Evolutionary conservation across 768 basidiomycete species (phyloP).

Genomic region (Tylopilus vinaceipallidus): DNA sequence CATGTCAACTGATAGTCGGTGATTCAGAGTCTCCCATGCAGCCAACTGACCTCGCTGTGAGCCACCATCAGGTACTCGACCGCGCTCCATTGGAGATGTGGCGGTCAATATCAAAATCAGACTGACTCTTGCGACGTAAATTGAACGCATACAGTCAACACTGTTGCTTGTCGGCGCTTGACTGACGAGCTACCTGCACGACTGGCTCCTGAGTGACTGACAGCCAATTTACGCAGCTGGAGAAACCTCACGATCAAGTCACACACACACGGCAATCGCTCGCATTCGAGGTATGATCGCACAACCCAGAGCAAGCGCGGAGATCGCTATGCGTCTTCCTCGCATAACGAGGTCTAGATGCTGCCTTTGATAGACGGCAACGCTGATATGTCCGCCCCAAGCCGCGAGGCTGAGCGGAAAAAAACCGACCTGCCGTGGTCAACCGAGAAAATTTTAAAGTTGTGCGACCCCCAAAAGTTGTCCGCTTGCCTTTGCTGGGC

Average conservation of each 20-base stretch:
- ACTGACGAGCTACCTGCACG: background rate
- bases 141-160: slow-evolving; percentile 6
- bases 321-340: background rate
- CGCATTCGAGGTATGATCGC: background rate
- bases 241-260: background rate
- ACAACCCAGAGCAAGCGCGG: background rate
- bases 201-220: slow-evolving; percentile 6
- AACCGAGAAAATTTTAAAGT: slow-evolving; percentile 6
- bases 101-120: slow-evolving; percentile 11
- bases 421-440: background rate
- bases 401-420: slow-evolving; percentile 6
- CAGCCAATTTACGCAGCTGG: slow-evolving; percentile 7
- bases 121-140: slow-evolving; percentile 23
- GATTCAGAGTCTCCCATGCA: background rate
- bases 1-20: slow-evolving; percentile 16
- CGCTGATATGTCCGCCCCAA: background rate
- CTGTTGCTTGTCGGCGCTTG: slow-evolving; percentile 4
- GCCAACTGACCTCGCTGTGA: background rate
- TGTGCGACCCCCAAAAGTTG: slow-evolving; percentile 1
- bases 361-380: background rate
- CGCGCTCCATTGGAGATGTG: background rate
- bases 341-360: background rate
- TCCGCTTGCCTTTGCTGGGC: slow-evolving; percentile 16
- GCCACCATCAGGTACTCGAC: slow-evolving; percentile 8
- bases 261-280: slow-evolving; percentile 11